A percentile compares a stretch with the other conserved stretches of the same genome.
These are phyloP conservation scores for Dictyostelium purpureum DNA, from an alignment of 78 protist species.

Conservation along the genomic window DNA sequence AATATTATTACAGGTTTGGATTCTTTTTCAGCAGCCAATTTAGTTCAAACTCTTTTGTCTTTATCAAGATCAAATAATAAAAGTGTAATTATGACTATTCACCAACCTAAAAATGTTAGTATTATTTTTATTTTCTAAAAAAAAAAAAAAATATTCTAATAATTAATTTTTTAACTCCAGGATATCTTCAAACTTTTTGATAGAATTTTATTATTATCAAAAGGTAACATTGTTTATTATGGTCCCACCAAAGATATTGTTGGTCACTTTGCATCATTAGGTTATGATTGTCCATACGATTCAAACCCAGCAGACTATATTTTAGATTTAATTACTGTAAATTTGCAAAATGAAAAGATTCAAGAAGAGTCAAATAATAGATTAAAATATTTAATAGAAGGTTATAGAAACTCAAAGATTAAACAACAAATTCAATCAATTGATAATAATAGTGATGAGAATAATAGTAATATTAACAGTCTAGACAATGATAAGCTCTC, in stretches of 20 bases:
- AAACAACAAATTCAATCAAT: neutral
- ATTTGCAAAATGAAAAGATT: conserved; percentile 6
- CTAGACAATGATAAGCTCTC: neutral
- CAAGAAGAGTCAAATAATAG: conserved; percentile 1
- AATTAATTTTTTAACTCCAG: too few species aligned
- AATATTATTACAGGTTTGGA: too few species aligned
- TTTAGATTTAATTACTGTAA: conserved; percentile 30
- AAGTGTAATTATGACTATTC: conserved; percentile 33
- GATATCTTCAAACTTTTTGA: conserved; percentile 50
- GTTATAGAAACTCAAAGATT: neutral
- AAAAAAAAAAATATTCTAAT: too few species aligned
- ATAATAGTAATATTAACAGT: neutral
- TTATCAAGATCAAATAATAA: conserved; percentile 20
- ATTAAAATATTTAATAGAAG: neutral
- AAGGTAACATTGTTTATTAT: conserved; percentile 19
- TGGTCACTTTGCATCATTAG: conserved; percentile 21
- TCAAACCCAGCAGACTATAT: conserved; percentile 49
- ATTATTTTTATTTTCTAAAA: too few species aligned
- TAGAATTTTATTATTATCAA: conserved; percentile 28
- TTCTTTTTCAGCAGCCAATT: conserved; percentile 53
- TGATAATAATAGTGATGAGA: neutral
- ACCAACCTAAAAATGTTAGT: conserved; percentile 37
- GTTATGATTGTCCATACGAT: conserved; percentile 37
- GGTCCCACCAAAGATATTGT: neutral
- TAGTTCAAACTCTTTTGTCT: conserved; percentile 25